Evolutionary conservation across 148 eudicot genomes (phyloP).

Genomic region (Chenopodium album): DNA sequence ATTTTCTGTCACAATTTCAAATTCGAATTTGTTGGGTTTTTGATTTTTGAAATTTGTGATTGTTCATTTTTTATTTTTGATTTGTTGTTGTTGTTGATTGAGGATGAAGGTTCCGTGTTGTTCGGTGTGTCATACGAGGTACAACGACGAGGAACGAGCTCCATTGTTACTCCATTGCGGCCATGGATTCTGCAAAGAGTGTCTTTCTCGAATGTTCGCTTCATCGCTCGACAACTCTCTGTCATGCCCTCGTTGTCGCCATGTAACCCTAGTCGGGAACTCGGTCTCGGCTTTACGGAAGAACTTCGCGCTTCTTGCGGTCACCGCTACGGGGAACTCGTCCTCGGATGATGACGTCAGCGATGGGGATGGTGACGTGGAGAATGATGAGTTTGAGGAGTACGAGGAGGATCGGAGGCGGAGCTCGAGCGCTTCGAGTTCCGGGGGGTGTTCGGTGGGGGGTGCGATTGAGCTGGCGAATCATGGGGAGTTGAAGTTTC

Average conservation of each 20-base stretch:
- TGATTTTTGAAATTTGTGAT: neutral
- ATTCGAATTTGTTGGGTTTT: no score
- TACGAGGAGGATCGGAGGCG: constrained; percentile 11
- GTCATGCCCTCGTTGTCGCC: constrained; percentile 92
- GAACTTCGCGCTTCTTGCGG: constrained; percentile 67
- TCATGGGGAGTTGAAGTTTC: constrained; percentile 64
- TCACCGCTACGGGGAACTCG: constrained; percentile 25
- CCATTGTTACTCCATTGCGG: constrained; percentile 90
- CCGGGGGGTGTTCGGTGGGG: constrained; percentile 24
- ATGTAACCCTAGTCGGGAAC: constrained; percentile 81
- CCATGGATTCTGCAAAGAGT: constrained; percentile 91
- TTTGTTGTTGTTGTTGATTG: neutral
- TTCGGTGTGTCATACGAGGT: constrained; percentile 75
- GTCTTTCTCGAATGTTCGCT: constrained; percentile 71
- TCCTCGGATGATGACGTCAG: constrained; percentile 39
- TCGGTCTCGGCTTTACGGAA: constrained; percentile 71
- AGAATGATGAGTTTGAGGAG: constrained; percentile 28
- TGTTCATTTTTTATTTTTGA: neutral
- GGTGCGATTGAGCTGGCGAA: constrained; percentile 47
- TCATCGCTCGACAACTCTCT: constrained; percentile 58
- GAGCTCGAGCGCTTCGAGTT: constrained; percentile 24
- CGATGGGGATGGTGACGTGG: constrained; percentile 28
- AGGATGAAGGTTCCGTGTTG: constrained; percentile 78
- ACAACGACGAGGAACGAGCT: constrained; percentile 74
- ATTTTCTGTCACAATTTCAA: no score